These are phyloP conservation scores for Alternaria sp. DNA, from an alignment of 2,329 filamentous ascomycete genomes.

Conservation along the genomic window DNA sequence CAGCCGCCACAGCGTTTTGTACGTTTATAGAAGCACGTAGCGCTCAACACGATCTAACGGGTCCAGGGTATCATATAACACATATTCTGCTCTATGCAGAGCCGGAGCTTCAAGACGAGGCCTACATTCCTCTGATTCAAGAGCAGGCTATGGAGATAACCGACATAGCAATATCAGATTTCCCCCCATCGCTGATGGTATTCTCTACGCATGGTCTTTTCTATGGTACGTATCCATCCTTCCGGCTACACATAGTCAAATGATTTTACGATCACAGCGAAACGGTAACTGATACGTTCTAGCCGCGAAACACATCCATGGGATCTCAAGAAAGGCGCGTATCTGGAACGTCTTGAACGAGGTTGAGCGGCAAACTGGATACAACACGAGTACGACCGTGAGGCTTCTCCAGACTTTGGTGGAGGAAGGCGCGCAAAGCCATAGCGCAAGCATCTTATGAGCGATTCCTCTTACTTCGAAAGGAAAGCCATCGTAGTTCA, in stretches of 20 bases:
- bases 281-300: not conserved
- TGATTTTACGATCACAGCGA: not conserved
- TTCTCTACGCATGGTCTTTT: slow-evolving; percentile 43
- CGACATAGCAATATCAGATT: slow-evolving; percentile 42
- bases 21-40: not conserved
- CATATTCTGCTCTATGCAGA: slow-evolving; percentile 43
- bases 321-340: slow-evolving; percentile 39
- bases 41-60: not conserved
- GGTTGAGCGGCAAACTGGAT: slow-evolving; percentile 41
- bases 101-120: slow-evolving; percentile 33
- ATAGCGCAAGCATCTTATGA: not conserved
- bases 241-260: not conserved
- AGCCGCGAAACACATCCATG: slow-evolving; percentile 46
- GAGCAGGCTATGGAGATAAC: slow-evolving; percentile 38
- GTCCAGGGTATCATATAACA: slow-evolving; percentile 35
- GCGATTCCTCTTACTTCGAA: not conserved
- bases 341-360: slow-evolving; percentile 43
- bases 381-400: slow-evolving; percentile 36
- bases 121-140: slow-evolving; percentile 36
- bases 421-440: slow-evolving; percentile 13
- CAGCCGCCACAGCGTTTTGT: slow-evolving; percentile 39
- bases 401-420: slow-evolving; percentile 36
- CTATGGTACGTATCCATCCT: slow-evolving; percentile 30
- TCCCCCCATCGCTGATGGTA: slow-evolving; percentile 39
- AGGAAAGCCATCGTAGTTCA: not conserved